Percentiles rank a stretch among this genome's conserved stretches.
Evolutionary conservation across 441 rosid species (phyloP).

Genomic region (Omphalea diandra): DNA sequence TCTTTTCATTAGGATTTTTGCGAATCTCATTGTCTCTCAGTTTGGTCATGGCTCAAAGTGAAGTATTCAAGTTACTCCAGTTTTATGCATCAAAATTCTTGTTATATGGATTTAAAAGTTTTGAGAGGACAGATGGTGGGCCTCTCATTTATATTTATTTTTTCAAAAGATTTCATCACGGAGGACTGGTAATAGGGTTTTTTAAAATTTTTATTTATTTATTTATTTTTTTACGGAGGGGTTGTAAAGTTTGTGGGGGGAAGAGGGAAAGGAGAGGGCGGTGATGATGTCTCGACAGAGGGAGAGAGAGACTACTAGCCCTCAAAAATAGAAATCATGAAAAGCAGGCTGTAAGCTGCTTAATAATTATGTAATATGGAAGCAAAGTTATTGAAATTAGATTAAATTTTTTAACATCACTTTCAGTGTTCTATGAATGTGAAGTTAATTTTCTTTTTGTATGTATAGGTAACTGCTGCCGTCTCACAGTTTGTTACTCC

Average conservation of each 20-base stretch:
- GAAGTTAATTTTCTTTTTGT: conserved; percentile 19
- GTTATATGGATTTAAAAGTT: too few species aligned
- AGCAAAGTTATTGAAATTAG: neutral
- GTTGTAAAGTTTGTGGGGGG: too few species aligned
- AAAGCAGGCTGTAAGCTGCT: conserved; percentile 9
- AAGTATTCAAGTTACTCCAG: too few species aligned
- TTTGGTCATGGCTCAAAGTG: too few species aligned
- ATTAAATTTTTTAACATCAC: neutral
- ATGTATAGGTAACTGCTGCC: conserved; percentile 53
- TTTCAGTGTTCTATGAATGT: neutral
- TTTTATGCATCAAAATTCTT: too few species aligned
- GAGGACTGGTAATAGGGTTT: neutral
- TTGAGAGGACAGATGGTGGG: neutral
- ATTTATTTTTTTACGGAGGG: neutral
- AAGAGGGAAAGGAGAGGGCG: too few species aligned
- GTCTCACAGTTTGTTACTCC: conserved; percentile 68
- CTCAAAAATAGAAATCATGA: neutral
- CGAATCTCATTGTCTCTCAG: neutral
- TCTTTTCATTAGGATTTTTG: neutral
- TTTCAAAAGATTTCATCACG: neutral
- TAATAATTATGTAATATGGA: conserved; percentile 1
- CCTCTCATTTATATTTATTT: neutral
- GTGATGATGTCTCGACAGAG: too few species aligned
- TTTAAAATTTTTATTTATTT: too few species aligned
- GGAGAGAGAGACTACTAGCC: neutral